These are phyloP conservation scores for Backusella sp. DNA, from an alignment of 192 early-diverging fungal species.

Conservation along the genomic window DNA sequence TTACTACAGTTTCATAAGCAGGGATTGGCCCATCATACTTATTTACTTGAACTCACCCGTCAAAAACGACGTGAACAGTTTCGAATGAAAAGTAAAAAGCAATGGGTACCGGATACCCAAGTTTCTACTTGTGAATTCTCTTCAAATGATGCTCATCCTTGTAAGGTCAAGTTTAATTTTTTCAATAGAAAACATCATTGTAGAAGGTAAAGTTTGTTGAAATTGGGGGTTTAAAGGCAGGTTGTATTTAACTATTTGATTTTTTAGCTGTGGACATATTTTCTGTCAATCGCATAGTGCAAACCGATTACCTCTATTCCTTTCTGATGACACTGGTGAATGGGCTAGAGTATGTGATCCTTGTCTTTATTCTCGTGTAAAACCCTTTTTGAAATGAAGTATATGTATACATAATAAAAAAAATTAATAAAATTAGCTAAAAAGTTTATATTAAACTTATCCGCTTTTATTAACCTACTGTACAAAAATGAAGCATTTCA, in stretches of 20 bases:
- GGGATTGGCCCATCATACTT: not conserved
- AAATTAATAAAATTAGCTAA: not conserved
- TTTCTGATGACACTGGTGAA: slow-evolving; percentile 6
- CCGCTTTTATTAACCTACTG: too few species aligned
- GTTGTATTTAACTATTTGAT: not conserved
- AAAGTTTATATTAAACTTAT: too few species aligned
- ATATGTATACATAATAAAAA: not conserved
- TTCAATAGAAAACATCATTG: slow-evolving; percentile 1
- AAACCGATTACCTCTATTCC: slow-evolving; percentile 9
- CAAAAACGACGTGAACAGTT: not conserved
- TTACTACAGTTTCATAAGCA: not conserved
- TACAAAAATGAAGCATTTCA: too few species aligned
- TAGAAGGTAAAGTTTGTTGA: not conserved
- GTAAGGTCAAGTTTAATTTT: not conserved
- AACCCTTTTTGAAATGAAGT: not conserved
- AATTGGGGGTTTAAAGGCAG: not conserved
- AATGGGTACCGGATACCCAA: not conserved
- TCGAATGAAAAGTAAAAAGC: not conserved
- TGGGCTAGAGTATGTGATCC: slow-evolving; percentile 19
- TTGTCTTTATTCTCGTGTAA: slow-evolving; percentile 11
- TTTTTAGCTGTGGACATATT: slow-evolving; percentile 20
- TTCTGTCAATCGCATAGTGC: slow-evolving; percentile 21
- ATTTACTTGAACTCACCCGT: slow-evolving; percentile 4
- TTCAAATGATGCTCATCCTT: not conserved
- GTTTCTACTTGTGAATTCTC: not conserved